A percentile compares a stretch with the other conserved stretches of the same genome.
phyloP scores from a whole-genome alignment of 164 flowering plant species.

The Hamamelis virginiana region DNA sequence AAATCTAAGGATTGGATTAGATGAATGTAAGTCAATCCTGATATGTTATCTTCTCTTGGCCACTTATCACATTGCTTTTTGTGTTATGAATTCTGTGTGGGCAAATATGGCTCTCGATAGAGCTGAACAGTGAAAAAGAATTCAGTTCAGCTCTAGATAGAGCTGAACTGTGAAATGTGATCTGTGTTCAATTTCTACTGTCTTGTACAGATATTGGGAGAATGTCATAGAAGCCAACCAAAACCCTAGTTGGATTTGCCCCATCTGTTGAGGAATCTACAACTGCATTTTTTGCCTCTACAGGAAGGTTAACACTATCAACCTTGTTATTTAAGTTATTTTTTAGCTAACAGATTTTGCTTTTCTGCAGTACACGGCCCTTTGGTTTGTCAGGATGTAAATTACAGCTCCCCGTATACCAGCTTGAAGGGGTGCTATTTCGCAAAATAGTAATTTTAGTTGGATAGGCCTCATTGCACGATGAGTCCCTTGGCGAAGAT shows the following conservation, averaged over 20 bases:
- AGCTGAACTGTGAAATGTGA: no score
- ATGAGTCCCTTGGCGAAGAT: no score
- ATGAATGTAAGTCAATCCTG: no score
- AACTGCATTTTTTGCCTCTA: conserved; percentile 91
- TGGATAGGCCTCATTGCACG: no score
- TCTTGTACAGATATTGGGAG: conserved; percentile 79
- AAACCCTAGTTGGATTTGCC: conserved; percentile 82
- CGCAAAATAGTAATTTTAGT: no score
- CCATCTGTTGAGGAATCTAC: conserved; percentile 93
- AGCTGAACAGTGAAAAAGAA: no score
- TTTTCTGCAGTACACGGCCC: not conserved
- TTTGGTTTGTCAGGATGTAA: not conserved
- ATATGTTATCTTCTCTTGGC: no score
- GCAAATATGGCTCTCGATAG: no score
- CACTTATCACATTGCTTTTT: no score
- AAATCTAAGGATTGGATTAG: no score
- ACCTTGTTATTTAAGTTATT: conserved; percentile 2
- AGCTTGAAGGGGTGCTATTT: not conserved
- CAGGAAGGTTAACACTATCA: conserved; percentile 47
- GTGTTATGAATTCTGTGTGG: no score
- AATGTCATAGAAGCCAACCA: conserved; percentile 78
- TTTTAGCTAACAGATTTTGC: not conserved
- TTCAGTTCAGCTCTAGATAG: no score
- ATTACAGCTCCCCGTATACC: not conserved
- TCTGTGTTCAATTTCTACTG: not conserved